Percentiles rank a stretch among this genome's conserved stretches.
These are phyloP conservation scores for Yamadazyma endophytica DNA, from an alignment of 805 yeast genomes.

Conservation along the genomic window DNA sequence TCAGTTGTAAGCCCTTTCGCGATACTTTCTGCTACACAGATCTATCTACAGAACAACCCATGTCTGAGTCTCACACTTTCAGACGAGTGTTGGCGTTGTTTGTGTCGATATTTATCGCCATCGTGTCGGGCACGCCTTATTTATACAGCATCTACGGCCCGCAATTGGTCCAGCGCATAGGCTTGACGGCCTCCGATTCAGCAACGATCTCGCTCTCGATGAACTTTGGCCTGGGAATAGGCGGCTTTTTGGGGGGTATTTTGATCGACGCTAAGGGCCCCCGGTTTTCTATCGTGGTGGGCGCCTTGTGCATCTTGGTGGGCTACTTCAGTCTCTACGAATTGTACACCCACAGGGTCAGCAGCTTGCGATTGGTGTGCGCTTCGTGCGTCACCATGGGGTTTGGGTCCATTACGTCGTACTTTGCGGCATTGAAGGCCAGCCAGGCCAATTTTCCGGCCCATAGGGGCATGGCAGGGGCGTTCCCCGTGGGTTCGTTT, in stretches of 20 bases:
- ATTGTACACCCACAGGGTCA: constrained; percentile 39
- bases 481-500: constrained; percentile 63
- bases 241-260: constrained; percentile 70
- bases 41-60: neutral
- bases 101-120: constrained; percentile 44
- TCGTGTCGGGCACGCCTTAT: constrained; percentile 75
- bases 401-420: constrained; percentile 62
- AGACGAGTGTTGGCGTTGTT: constrained; percentile 22
- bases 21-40: neutral
- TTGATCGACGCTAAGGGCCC: constrained; percentile 63
- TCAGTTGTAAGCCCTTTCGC: too few relatives aligned
- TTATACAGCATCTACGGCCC: constrained; percentile 75
- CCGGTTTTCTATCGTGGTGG: constrained; percentile 46
- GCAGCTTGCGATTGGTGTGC: constrained; percentile 40
- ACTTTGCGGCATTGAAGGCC: constrained; percentile 53
- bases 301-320: constrained; percentile 48
- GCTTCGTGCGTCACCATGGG: constrained; percentile 51
- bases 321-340: constrained; percentile 52
- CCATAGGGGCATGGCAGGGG: constrained; percentile 67
- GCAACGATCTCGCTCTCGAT: constrained; percentile 62
- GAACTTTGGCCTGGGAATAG: constrained; percentile 60
- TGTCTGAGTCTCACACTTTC: constrained; percentile 9
- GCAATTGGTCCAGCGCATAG: constrained; percentile 54
- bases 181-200: constrained; percentile 56
- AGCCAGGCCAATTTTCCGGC: constrained; percentile 64